Base-by-base conservation (phyloP, 306 rosid species). In the Pterocarpus santalinus region DNA sequence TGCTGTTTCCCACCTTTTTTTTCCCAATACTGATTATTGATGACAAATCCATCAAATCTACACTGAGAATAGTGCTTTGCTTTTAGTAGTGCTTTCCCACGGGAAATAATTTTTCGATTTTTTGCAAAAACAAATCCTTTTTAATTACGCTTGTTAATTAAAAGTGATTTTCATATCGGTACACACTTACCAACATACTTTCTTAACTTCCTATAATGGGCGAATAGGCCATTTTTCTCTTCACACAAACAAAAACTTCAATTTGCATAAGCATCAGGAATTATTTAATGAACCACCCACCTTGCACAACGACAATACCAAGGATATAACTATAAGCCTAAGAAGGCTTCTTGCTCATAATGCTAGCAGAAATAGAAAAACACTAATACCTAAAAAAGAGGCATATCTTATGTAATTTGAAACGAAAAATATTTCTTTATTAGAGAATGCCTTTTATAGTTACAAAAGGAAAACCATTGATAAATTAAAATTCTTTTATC, bases 121-220 rank as follows among this genome's bases (percentile, higher is more conserved):
- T 22, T 28, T 3, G 4, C 15, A 47, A 47, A 47, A 47, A 12
- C 53, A 47, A 9, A 9, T 47, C 13, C 14, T 8, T 4, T 58
- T 58, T 2, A 58, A 28, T 28, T 28, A 17, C 14, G 2, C 32
- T 61, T 43, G 68, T 30, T 49, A 36, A 76, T 35, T 46, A 7
- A 17, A 35, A 75, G 77, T 75, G 77, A 22, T 75, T 82, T 64
- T 76, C 60, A 39, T 4, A 32, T 82, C 77, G 65, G 22, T 68
- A 66, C 49, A 49, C 56, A 49, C 0, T 52, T 52, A 14, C 17
- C 16, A 52, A 13, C 22, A 6, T 52, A 44, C 9, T 34, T 70
- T 49, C 77, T 11, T 17, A 13, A 52, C 58, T 47, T 9, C 15
- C n/a, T 47, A 52, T 34, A 39, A 61, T 32, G 15, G 39, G 38